Evolutionary conservation across 129 eudicot species (phyloP).

Genomic region (Scalesia atractyloides): DNA sequence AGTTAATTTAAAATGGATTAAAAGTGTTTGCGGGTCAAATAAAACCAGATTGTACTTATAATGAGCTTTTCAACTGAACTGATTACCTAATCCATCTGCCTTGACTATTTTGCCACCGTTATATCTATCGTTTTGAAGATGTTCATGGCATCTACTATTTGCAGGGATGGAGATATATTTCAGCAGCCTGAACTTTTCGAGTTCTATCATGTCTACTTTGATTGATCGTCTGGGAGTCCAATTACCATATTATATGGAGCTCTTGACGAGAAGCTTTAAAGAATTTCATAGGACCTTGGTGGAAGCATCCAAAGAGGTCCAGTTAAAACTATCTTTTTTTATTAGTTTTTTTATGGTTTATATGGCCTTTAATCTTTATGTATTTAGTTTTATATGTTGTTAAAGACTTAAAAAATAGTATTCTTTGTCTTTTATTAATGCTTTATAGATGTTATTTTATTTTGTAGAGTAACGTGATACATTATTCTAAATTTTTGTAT

Average conservation of each 20-base stretch:
- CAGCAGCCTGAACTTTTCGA: slow-evolving; percentile 95
- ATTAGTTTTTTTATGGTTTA: neutral
- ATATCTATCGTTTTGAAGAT: neutral
- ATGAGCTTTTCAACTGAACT: neutral
- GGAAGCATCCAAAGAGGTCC: slow-evolving; percentile 86
- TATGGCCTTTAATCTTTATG: neutral
- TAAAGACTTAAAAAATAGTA: no score
- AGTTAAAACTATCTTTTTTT: neutral
- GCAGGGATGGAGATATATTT: slow-evolving; percentile 61
- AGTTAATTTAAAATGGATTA: neutral
- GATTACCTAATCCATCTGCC: neutral
- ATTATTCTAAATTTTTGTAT: no score
- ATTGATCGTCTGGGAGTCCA: slow-evolving; percentile 71
- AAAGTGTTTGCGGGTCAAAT: neutral
- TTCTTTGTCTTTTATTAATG: no score
- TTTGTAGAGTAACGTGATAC: no score
- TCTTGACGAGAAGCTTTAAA: slow-evolving; percentile 83
- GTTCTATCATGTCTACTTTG: slow-evolving; percentile 81
- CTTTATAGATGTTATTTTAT: no score
- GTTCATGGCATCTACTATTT: slow-evolving; percentile 18
- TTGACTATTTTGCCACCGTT: neutral
- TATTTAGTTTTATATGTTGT: no score
- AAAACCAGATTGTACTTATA: neutral
- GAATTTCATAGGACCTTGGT: slow-evolving; percentile 66
- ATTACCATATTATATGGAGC: slow-evolving; percentile 92